These are phyloP conservation scores for Hypholoma fasciculare DNA, from an alignment of 768 basidiomycete genomes.

Conservation along the genomic window DNA sequence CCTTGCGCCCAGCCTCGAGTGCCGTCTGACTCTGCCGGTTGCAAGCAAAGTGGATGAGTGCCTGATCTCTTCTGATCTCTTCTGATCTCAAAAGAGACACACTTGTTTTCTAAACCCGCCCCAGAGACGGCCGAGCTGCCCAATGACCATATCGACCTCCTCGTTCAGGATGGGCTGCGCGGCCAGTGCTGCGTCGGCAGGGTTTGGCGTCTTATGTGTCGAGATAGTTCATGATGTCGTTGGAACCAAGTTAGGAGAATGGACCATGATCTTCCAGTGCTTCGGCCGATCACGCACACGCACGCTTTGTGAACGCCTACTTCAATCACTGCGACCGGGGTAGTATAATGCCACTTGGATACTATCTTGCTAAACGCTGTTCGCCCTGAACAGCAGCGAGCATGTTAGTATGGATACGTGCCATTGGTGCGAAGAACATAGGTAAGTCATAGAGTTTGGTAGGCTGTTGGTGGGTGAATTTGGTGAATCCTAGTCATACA, in stretches of 20 bases:
- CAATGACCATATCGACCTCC: conserved; percentile 86
- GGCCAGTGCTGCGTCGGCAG: conserved; percentile 27
- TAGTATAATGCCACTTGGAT: too few relatives aligned
- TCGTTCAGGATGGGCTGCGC: conserved; percentile 69
- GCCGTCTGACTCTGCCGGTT: conserved; percentile 62
- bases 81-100: conserved; percentile 17
- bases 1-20: conserved; percentile 69
- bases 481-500: too few relatives aligned
- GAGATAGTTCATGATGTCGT: conserved; percentile 65
- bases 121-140: conserved; percentile 87
- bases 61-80: background rate
- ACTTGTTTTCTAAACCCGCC: conserved; percentile 91
- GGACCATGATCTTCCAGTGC: background rate
- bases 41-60: background rate
- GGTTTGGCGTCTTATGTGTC: conserved; percentile 61
- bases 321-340: background rate
- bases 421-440: too few relatives aligned
- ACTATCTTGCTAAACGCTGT: too few relatives aligned
- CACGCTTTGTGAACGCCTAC: background rate
- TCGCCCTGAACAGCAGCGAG: too few relatives aligned
- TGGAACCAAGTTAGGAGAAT: conserved; percentile 7
- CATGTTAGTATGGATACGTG: too few relatives aligned
- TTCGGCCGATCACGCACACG: background rate
- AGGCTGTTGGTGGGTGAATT: too few relatives aligned
- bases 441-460: too few relatives aligned